phyloP scores from a whole-genome alignment of 208 protist species.

The Endotrypanum monterogeii region DNA sequence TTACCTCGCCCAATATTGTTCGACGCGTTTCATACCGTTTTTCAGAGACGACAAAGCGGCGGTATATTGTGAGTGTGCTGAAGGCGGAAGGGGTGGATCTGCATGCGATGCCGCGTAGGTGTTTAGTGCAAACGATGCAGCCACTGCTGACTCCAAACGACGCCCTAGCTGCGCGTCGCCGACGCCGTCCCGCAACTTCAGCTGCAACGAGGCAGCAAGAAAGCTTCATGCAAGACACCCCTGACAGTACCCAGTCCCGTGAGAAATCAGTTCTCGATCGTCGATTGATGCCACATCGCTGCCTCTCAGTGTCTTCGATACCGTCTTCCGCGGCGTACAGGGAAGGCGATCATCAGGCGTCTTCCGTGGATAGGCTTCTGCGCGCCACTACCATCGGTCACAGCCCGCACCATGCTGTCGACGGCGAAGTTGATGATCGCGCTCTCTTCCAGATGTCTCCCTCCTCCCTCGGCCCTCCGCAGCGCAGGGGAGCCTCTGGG shows the following conservation, averaged over 20 bases:
- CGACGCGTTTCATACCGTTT: constrained; percentile 64
- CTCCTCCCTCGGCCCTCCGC: neutral
- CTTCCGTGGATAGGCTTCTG: neutral
- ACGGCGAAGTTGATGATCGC: constrained; percentile 11
- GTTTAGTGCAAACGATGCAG: neutral
- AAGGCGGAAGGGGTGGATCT: constrained; percentile 48
- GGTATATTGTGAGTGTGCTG: constrained; percentile 51
- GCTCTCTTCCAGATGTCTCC: neutral
- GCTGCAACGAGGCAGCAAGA: neutral
- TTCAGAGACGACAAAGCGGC: constrained; percentile 40
- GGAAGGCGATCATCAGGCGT: neutral
- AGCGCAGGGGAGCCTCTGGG: neutral
- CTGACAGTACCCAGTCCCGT: neutral
- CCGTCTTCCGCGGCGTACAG: neutral
- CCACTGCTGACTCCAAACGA: neutral
- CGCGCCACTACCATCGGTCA: neutral
- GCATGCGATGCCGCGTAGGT: constrained; percentile 19
- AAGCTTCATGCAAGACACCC: neutral
- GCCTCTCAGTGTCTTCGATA: neutral
- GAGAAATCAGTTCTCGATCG: neutral
- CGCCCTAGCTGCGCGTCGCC: constrained; percentile 1
- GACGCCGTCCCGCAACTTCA: neutral
- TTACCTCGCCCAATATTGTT: constrained; percentile 68
- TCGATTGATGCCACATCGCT: neutral
- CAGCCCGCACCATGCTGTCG: neutral